A percentile compares a stretch with the other conserved stretches of the same genome.
Conservation (phyloP, 768 basidiomycete genomes). For the Hericium alpestre region DNA sequence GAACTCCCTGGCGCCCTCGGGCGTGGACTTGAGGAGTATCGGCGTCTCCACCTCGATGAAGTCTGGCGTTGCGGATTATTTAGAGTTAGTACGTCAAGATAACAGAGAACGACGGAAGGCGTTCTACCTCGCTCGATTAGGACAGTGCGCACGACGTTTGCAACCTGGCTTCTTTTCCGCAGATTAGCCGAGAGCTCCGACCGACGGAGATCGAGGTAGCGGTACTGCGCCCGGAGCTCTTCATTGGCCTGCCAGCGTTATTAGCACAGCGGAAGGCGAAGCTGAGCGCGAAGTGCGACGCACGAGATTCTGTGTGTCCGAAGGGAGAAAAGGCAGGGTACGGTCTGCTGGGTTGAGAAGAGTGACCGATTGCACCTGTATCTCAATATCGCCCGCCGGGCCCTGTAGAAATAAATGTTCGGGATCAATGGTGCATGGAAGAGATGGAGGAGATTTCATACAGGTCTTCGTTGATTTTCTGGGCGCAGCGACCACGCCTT, state of each 20-base stretch:
- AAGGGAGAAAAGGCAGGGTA: constrained; percentile 77
- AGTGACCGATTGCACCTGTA: constrained; percentile 57
- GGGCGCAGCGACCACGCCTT: constrained; percentile 70
- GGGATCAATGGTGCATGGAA: neutral
- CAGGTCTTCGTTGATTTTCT: constrained; percentile 46
- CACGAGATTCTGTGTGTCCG: constrained; percentile 66
- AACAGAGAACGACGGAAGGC: constrained; percentile 13
- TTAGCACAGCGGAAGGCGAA: no score
- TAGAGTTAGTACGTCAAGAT: constrained; percentile 8
- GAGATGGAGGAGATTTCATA: constrained; percentile 17
- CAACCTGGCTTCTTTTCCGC: constrained; percentile 72
- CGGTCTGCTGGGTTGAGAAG: constrained; percentile 71
- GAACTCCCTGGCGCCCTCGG: constrained; percentile 87
- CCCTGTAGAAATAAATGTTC: constrained; percentile 28
- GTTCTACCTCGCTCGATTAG: constrained; percentile 63
- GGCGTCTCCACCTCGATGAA: constrained; percentile 94
- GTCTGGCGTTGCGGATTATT: constrained; percentile 32
- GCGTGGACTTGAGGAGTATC: constrained; percentile 79
- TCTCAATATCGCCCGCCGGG: constrained; percentile 68
- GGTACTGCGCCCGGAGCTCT: constrained; percentile 73
- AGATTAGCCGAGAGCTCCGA: constrained; percentile 65
- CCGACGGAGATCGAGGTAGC: constrained; percentile 83
- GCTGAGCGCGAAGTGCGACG: constrained; percentile 18
- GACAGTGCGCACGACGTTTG: constrained; percentile 61
- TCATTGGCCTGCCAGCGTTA: constrained; percentile 56